Evolutionary conservation across 1,139 yeast genomes (phyloP).

Genomic region (Sugiyamaella pinicola): DNA sequence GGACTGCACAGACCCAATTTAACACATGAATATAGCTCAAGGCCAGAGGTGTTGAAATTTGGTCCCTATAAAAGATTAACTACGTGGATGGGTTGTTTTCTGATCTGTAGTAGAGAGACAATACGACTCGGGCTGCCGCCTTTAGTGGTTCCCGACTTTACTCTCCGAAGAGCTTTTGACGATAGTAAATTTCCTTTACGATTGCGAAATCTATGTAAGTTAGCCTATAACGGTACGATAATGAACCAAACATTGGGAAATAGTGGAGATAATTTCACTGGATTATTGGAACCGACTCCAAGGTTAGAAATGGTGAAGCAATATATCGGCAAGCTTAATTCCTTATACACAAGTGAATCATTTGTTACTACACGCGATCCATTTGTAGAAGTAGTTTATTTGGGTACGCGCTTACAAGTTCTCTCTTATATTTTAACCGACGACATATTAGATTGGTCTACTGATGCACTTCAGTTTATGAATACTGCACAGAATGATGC

Average conservation of each 20-base stretch:
- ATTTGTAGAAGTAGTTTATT: constrained; percentile 15
- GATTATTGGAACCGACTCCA: constrained; percentile 18
- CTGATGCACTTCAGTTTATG: constrained; percentile 18
- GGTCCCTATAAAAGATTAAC: constrained; percentile 18
- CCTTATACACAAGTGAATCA: constrained; percentile 5
- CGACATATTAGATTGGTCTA: constrained; percentile 14
- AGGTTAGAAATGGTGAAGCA: constrained; percentile 18
- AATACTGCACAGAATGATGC: constrained; percentile 11
- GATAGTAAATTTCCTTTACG: constrained; percentile 12
- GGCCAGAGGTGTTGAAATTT: constrained; percentile 13
- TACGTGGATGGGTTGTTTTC: constrained; percentile 23
- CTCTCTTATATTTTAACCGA: constrained; percentile 17
- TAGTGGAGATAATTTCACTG: constrained; percentile 19
- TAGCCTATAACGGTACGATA: constrained; percentile 9
- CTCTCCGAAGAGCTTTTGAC: constrained; percentile 11
- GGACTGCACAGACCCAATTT: constrained; percentile 16
- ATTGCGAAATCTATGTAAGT: constrained; percentile 15
- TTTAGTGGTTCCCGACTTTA: constrained; percentile 14
- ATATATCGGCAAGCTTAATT: constrained; percentile 17
- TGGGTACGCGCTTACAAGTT: constrained; percentile 16
- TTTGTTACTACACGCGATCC: constrained; percentile 13
- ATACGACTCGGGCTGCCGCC: constrained; percentile 18
- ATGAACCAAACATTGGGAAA: constrained; percentile 17
- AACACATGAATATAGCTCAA: constrained; percentile 10
- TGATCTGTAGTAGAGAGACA: constrained; percentile 15